Conservation (phyloP, 164 flowering plant genomes). For the Aristolochia fimbriata region DNA sequence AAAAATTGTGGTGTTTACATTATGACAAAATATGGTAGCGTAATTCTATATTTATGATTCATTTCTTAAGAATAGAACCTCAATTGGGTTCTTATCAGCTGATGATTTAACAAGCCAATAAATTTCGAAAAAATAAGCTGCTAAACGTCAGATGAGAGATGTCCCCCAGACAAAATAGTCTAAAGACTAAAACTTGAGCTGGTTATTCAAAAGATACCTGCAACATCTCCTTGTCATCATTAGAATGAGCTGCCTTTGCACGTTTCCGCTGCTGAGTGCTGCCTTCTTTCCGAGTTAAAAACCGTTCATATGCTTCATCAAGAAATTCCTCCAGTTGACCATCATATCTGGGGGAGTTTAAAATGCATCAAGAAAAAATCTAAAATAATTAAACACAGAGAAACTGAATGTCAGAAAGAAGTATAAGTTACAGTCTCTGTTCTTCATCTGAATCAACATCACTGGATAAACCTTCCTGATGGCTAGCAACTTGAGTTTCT, state of each 20-base stretch:
- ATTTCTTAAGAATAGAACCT: no score
- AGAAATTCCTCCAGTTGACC: slow-evolving; percentile 59
- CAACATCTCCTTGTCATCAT: slow-evolving; percentile 32
- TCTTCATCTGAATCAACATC: slow-evolving; percentile 86
- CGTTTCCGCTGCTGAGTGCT: slow-evolving; percentile 78
- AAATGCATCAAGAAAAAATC: neutral
- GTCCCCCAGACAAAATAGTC: no score
- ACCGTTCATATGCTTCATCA: slow-evolving; percentile 77
- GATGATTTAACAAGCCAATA: no score
- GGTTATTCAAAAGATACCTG: slow-evolving; percentile 35
- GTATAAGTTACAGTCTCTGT: slow-evolving; percentile 34
- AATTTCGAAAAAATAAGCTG: no score
- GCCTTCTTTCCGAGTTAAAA: slow-evolving; percentile 51
- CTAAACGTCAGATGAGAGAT: no score
- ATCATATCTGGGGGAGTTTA: slow-evolving; percentile 42
- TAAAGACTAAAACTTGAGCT: neutral
- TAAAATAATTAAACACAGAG: neutral
- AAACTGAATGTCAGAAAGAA: neutral
- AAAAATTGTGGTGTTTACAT: no score
- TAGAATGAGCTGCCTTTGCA: slow-evolving; percentile 33
- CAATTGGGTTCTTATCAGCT: no score
- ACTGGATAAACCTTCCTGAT: slow-evolving; percentile 27
- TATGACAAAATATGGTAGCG: no score
- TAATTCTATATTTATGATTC: no score
- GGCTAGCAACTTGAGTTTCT: slow-evolving; percentile 17